Evolutionary conservation across 495 filamentous ascomycete species (phyloP).

Genomic region (Monascus purpureus): DNA sequence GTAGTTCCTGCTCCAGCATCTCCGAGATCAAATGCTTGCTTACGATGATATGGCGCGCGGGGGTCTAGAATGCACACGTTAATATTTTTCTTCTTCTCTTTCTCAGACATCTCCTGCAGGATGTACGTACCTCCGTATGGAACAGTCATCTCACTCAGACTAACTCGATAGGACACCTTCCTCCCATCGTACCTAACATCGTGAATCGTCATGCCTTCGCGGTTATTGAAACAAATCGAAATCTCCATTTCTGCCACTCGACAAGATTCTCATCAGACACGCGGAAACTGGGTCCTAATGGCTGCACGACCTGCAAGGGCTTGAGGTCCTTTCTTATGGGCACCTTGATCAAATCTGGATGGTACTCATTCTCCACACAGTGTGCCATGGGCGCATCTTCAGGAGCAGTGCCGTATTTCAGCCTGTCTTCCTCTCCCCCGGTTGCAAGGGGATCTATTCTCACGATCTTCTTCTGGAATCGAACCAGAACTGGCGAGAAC

Average conservation of each 20-base stretch:
- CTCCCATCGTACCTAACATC: slow-evolving; percentile 54
- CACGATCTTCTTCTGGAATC: slow-evolving; percentile 47
- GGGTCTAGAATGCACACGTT: too few relatives aligned
- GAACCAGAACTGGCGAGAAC: slow-evolving; percentile 50
- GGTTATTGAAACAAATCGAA: slow-evolving; percentile 50
- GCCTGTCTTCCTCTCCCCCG: slow-evolving; percentile 10
- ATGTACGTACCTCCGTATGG: slow-evolving; percentile 35
- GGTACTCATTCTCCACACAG: slow-evolving; percentile 46
- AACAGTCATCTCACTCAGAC: slow-evolving; percentile 65
- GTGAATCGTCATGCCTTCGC: slow-evolving; percentile 49
- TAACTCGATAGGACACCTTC: slow-evolving; percentile 54
- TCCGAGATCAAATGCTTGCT: slow-evolving; percentile 57
- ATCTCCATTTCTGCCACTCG: slow-evolving; percentile 53
- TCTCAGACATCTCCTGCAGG: too few relatives aligned
- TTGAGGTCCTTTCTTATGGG: slow-evolving; percentile 46
- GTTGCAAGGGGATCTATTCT: slow-evolving; percentile 28
- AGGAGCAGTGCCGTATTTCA: slow-evolving; percentile 1
- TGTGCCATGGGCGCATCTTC: slow-evolving; percentile 22
- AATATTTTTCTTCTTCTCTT: too few relatives aligned
- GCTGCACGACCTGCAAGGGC: slow-evolving; percentile 62
- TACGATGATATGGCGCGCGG: slow-evolving; percentile 48
- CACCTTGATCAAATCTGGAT: slow-evolving; percentile 34
- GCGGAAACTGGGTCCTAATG: slow-evolving; percentile 60
- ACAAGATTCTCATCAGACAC: slow-evolving; percentile 23
- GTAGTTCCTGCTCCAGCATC: slow-evolving; percentile 50